Evolutionary conservation across 2,329 filamentous ascomycete species (phyloP).

Genomic region (Huntiella savannae): DNA sequence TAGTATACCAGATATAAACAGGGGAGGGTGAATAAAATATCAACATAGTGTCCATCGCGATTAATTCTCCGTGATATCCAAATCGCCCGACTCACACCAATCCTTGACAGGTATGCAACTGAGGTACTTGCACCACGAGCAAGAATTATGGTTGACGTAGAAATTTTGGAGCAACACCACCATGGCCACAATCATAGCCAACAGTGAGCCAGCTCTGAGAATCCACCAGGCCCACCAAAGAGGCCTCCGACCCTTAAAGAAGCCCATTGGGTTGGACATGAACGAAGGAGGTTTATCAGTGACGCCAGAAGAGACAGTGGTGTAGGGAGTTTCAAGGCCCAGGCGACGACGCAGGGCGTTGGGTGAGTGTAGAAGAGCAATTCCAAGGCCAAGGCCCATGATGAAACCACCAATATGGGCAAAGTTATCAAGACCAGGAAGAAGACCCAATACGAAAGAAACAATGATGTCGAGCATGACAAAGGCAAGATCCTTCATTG

Average conservation of each 20-base stretch:
- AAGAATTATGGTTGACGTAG: constrained; percentile 58
- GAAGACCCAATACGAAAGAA: constrained; percentile 75
- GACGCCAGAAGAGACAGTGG: constrained; percentile 38
- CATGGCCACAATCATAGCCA: constrained; percentile 69
- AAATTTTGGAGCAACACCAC: constrained; percentile 81
- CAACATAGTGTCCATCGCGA: neutral
- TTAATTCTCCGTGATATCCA: constrained; percentile 12
- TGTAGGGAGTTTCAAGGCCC: constrained; percentile 51
- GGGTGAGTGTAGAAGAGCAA: constrained; percentile 78
- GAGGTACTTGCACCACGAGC: constrained; percentile 86
- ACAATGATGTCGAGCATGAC: constrained; percentile 72
- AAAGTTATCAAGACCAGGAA: constrained; percentile 92
- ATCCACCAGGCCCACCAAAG: constrained; percentile 98
- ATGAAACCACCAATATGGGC: constrained; percentile 91
- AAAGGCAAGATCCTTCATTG: constrained; percentile 70
- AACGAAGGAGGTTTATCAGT: constrained; percentile 35
- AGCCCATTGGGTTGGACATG: constrained; percentile 45
- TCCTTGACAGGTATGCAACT: constrained; percentile 60
- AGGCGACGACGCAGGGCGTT: constrained; percentile 58
- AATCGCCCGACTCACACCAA: constrained; percentile 40
- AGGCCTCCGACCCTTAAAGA: constrained; percentile 82
- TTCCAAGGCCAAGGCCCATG: constrained; percentile 72
- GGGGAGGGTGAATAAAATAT: neutral
- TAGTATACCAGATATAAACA: neutral
- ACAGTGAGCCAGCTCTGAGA: constrained; percentile 55